Base-by-base conservation (phyloP, 2,329 filamentous ascomycete genomes). In the Piedraia hortae region DNA sequence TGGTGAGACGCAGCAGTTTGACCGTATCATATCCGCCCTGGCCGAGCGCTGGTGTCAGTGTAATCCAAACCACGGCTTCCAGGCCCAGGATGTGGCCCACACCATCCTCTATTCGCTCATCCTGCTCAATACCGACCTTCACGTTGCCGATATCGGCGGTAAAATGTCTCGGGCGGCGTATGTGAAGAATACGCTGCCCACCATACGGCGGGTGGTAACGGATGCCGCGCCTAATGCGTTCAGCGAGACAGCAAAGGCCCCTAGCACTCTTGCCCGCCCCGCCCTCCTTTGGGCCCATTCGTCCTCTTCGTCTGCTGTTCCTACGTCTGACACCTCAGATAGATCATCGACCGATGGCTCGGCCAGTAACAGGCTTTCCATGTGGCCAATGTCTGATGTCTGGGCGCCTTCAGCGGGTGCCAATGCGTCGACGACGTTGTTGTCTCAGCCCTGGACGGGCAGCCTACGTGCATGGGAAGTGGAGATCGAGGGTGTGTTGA, bases 151-250 rank as follows among this genome's bases (percentile, higher is more conserved):
- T 39, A 90, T 93, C 34, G 78, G 89, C 29, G 66, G 73, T 35
- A 89, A 89, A 51, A 97, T 97, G 85, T 93, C 82, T 1, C 65
- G 73, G 25, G 69, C 59, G 30, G 82, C 93, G 38, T 97, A 93
- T 38, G 62, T 97, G 40, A 89, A 88, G 46, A 97, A 97, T 41
- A 91, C 85, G 4, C 68, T 93, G 55, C 71, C 73, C 1, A 90
- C 82, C 0, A 73, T 97, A 29, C 64, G 62, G 26, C 66, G 77
- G 21, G 67, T 74, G 7, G 58, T 78, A 6, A 52, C 58, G 17
- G 75, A 89, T 34, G 63, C 67, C n/a, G 62, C 56, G 1, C 63
- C 72, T 1, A 59, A 66, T 28, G 58, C 57, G 1, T 70, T 71
- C 30, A 59, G 68, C 5, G 38, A 39, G 3, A 39, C 37, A 1